Percentiles rank a stretch among this genome's conserved stretches.
phyloP scores from a whole-genome alignment of 2,329 filamentous ascomycete genomes.

The Coleophoma eucalyptorum region DNA sequence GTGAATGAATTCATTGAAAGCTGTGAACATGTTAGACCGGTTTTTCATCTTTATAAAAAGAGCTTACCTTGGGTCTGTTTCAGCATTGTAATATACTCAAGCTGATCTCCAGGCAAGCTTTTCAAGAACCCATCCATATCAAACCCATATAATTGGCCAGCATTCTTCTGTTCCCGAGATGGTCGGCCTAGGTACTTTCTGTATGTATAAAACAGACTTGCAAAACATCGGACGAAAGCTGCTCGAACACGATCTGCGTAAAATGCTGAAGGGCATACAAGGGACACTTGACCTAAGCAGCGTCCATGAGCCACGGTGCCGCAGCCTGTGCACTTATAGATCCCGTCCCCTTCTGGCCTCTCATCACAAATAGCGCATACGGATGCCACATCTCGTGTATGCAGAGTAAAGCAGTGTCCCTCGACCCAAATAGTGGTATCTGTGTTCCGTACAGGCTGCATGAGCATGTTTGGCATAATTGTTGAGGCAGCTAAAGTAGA shows the following conservation, averaged over 20 bases:
- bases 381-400: constrained; percentile 52
- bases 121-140: constrained; percentile 63
- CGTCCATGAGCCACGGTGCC: constrained; percentile 51
- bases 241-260: constrained; percentile 58
- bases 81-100: constrained; percentile 61
- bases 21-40: constrained; percentile 40
- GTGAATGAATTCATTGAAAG: constrained; percentile 81
- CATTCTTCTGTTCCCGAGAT: constrained; percentile 55
- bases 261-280: constrained; percentile 62
- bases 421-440: constrained; percentile 81
- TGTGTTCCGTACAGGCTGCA: constrained; percentile 75
- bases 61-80: constrained; percentile 60
- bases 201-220: constrained; percentile 64
- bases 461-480: constrained; percentile 79
- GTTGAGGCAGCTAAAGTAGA: constrained; percentile 84
- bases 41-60: constrained; percentile 20
- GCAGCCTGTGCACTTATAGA: constrained; percentile 71
- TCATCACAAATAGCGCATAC: constrained; percentile 75
- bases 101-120: constrained; percentile 61
- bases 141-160: constrained; percentile 58
- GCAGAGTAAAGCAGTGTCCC: constrained; percentile 74
- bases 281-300: constrained; percentile 57
- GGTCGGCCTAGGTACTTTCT: constrained; percentile 59
- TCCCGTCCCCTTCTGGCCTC: constrained; percentile 59
- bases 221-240: constrained; percentile 61